Evolutionary conservation across 73 alveolate species (phyloP).

Genomic region (Paraurostyla sp.): DNA sequence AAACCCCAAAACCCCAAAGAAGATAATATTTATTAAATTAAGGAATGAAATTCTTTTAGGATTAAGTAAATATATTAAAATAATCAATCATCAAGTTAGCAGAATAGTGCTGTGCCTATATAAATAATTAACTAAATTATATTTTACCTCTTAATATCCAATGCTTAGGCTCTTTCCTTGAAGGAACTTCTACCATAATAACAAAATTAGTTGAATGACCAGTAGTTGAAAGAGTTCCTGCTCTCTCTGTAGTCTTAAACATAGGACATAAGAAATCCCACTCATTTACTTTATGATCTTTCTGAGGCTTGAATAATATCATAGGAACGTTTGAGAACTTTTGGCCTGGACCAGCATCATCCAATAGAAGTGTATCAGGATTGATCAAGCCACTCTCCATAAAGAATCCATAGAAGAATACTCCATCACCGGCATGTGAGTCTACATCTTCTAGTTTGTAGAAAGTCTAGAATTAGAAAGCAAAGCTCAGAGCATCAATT

Average conservation of each 20-base stretch:
- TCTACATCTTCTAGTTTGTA: slow-evolving; percentile 82
- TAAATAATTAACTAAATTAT: too few species aligned
- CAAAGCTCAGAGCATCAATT: slow-evolving; percentile 96
- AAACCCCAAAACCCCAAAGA: too few species aligned
- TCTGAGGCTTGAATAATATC: slow-evolving; percentile 87
- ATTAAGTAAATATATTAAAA: too few species aligned
- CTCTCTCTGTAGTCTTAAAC: slow-evolving; percentile 98
- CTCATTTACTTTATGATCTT: slow-evolving; percentile 77
- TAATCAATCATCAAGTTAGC: slow-evolving; percentile 93
- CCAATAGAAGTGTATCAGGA: slow-evolving; percentile 81
- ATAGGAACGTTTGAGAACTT: slow-evolving; percentile 88
- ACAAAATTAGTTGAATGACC: slow-evolving; percentile 99
- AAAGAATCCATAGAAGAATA: slow-evolving; percentile 96
- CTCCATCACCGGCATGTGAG: slow-evolving; percentile 93
- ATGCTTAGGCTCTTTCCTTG: slow-evolving; percentile 86
- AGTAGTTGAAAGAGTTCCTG: slow-evolving; percentile 99
- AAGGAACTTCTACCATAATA: slow-evolving; percentile 90
- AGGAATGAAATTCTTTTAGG: not conserved
- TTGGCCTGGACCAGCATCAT: slow-evolving; percentile 88
- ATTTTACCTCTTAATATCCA: slow-evolving; percentile 98
- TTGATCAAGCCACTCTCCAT: slow-evolving; percentile 95
- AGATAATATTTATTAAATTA: too few species aligned
- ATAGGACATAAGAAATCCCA: slow-evolving; percentile 96
- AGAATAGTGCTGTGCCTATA: slow-evolving; percentile 97
- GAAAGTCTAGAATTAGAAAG: slow-evolving; percentile 85